Conservation (phyloP, 495 filamentous ascomycete genomes). For the Aspergillus nanangensis region DNA sequence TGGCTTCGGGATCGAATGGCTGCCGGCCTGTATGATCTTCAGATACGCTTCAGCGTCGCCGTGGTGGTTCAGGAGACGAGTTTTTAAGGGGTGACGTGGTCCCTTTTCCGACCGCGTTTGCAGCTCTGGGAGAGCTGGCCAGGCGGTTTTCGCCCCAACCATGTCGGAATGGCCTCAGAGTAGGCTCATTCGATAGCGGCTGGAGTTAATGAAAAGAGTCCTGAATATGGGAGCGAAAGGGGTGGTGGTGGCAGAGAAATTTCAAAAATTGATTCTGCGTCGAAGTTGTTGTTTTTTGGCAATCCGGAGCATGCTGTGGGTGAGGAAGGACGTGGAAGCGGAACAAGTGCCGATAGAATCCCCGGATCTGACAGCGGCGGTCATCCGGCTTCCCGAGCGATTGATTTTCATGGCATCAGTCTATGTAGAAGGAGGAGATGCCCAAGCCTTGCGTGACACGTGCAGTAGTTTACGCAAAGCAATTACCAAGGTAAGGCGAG, state of each 20-base stretch:
- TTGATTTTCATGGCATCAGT: neutral
- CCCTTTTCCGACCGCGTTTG: neutral
- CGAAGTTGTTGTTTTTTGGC: conserved; percentile 7
- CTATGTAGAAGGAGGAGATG: neutral
- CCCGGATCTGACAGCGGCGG: neutral
- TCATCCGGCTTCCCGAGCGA: too few relatives aligned
- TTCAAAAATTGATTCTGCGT: neutral
- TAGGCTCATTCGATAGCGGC: neutral
- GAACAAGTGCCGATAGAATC: neutral
- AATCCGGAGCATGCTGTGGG: conserved; percentile 28
- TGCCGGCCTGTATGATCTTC: too few relatives aligned
- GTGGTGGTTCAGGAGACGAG: neutral
- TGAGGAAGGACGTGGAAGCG: conserved; percentile 14
- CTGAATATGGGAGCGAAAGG: neutral
- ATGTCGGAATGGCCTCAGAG: neutral
- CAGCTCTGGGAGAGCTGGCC: neutral
- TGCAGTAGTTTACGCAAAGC: neutral
- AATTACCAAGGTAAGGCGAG: neutral
- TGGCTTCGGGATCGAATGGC: too few relatives aligned
- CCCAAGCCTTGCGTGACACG: neutral
- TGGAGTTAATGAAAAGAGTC: neutral
- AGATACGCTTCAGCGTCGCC: too few relatives aligned
- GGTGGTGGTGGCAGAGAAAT: neutral
- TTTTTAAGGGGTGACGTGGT: neutral
- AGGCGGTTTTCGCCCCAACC: neutral